A percentile compares a stretch with the other conserved stretches of the same genome.
phyloP scores from a whole-genome alignment of 768 basidiomycete species.

The Cubamyces lactineus region DNA sequence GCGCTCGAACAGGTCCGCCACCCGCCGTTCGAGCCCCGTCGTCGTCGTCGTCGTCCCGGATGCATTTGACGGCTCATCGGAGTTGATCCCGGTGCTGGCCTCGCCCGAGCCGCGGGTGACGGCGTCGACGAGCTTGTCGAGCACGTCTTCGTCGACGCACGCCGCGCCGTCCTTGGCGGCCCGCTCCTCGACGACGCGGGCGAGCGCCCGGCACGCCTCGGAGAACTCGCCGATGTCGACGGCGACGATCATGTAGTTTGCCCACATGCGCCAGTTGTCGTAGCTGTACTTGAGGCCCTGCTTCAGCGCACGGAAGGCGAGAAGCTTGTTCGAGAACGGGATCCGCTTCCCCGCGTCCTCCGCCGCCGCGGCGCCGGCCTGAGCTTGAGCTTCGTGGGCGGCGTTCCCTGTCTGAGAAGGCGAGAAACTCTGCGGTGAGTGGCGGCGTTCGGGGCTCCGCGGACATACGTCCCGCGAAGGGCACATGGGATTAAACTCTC shows the following conservation, averaged over 20 bases:
- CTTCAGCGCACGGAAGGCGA: constrained; percentile 91
- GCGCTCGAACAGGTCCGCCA: constrained; percentile 73
- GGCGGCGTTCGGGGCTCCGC: constrained; percentile 7
- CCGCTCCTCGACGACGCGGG: constrained; percentile 81
- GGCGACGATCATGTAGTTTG: constrained; percentile 93
- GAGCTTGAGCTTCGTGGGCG: constrained; percentile 2
- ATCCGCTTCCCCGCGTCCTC: constrained; percentile 37
- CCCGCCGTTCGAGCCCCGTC: constrained; percentile 63
- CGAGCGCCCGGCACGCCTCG: constrained; percentile 84
- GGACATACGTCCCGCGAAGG: constrained; percentile 1
- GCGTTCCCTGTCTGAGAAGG: constrained; percentile 14
- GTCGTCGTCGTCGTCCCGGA: constrained; percentile 67
- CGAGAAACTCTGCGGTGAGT: constrained; percentile 6
- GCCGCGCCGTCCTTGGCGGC: constrained; percentile 51
- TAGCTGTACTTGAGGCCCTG: constrained; percentile 85
- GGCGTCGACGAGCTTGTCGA: constrained; percentile 87
- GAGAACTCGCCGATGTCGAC: constrained; percentile 91
- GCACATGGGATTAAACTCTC: constrained; percentile 4
- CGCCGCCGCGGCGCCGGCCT: constrained; percentile 12
- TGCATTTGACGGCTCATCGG: constrained; percentile 22
- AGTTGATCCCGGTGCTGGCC: constrained; percentile 32
- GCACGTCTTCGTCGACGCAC: constrained; percentile 82
- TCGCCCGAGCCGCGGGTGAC: constrained; percentile 62
- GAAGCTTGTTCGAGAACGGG: constrained; percentile 74
- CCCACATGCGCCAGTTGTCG: constrained; percentile 98